Evolutionary conservation across 78 protist species (phyloP).

Genomic region (Polysphondylium violaceum): DNA sequence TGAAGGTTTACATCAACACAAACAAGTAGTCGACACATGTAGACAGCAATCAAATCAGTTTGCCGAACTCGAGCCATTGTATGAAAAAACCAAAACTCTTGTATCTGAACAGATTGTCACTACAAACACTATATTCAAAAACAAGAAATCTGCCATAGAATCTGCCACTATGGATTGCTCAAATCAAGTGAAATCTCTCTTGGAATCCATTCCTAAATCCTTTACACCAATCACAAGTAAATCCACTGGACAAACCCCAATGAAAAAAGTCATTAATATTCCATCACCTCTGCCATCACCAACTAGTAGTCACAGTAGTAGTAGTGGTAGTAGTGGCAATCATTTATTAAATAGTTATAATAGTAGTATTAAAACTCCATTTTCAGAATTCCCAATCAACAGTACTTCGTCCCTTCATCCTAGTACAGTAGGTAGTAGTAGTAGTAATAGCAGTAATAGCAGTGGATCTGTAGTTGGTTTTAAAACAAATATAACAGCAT

Average conservation of each 20-base stretch:
- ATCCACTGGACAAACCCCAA: constrained; percentile 39
- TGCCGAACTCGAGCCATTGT: background rate
- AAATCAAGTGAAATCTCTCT: constrained; percentile 1
- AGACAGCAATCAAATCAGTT: background rate
- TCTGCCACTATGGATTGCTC: background rate
- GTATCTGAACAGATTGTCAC: background rate
- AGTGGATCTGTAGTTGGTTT: background rate
- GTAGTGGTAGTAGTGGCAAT: background rate
- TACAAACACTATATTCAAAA: background rate
- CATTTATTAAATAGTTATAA: no score
- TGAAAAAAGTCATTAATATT: background rate
- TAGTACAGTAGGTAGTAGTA: background rate
- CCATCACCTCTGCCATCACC: constrained; percentile 14
- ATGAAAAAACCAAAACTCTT: background rate
- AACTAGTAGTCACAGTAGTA: background rate
- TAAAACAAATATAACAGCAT: background rate
- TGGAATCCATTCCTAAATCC: constrained; percentile 4
- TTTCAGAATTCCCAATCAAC: no score
- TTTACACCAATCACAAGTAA: background rate
- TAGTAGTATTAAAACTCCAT: no score
- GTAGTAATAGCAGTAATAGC: background rate
- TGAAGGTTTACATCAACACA: background rate
- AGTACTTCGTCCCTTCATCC: no score
- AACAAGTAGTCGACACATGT: background rate
- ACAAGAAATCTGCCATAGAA: background rate